Evolutionary conservation across 345 rosid species (phyloP), one percentile per base, ranked within the genome.

Genomic region (Noccaea caerulescens): DNA sequence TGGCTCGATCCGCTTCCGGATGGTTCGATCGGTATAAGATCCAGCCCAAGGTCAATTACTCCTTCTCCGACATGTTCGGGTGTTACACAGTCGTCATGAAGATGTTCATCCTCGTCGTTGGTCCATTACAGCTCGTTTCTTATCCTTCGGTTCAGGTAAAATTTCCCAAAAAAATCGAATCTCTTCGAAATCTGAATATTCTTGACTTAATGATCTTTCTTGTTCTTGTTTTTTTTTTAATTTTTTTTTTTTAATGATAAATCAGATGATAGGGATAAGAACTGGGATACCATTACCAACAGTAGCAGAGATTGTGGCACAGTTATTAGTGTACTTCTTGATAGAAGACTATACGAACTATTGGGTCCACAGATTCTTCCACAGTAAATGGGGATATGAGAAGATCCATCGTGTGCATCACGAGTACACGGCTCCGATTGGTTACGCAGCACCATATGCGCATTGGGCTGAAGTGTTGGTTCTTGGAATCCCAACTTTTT

Each of bases 381-480:
- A 94, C 64, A 34, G 81, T 46, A 86, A 85, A 75, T 94, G 96
- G 99, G 96, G 93, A 8, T 94, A 91, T 42, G 97, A 94, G 72
- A 94, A 91, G 60, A 88, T 94, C 72, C 97, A 94, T 76, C 55
- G 54, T 12, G 88, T 94, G 62, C 98, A 93, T 82, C 97, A 93
- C 68, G 96, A 93, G 76, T 89, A 85, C 69, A 60, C 90, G 7
- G 85, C 98, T 46, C 98, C 98, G 0, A 85, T 89, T 32, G 92
- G 88, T 10, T 91, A 79, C 72, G 96, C 97, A 2, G 96, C 95
- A 1, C 90, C 97, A 4, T 86, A 94, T 58, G 96, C 95, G 0
- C 99, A 94, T 82, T 94, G 99, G 99, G 90, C 86, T 52, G 97
- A 94, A 73, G 54, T 88, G 20, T 79, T 94, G 85, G 76, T 91